Evolutionary conservation across 2,329 filamentous ascomycete species (phyloP), one percentile per base, ranked within the genome.

Genomic region (Hymenotorrendiella dingleyae): DNA sequence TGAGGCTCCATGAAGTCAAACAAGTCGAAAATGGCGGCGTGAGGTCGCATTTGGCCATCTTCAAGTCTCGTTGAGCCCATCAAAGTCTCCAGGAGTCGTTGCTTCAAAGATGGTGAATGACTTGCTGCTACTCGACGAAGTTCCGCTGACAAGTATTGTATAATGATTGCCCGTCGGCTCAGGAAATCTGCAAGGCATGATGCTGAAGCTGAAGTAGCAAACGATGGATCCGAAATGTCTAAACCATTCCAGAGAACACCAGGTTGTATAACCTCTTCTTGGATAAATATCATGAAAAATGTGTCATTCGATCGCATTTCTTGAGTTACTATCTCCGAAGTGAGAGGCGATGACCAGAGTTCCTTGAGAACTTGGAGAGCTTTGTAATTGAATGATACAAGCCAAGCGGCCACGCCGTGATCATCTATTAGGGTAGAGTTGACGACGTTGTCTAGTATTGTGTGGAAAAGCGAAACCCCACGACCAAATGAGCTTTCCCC

Each of bases 101-200:
- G 70, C 60, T 86, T 86, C 40, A 85, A 68, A 22, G 81, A 80
- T 3, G 86, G 82, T 50, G 84, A 79, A 36, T 80, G 76, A 45
- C 80, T 74, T 48, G 84, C 82, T 1, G 84, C 78, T 26, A 89
- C 80, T 45, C 82, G 77, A 54, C 88, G 86, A 27, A 98, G 75
- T 62, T 97, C 91, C 47, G 86, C 81, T 11, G 86, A 82, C 24
- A 88, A 80, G 59, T 96, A 97, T 56, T 94, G 86, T 48, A 94
- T 77, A 28, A 87, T 76, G 55, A 86, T 78, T 39, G 86, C 81
- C 43, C 94, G 80, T 45, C 86, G 74, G 10, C 78, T 73, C 34
- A 98, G 71, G 60, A 94, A 94, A 55, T 91, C 82, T 14, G 56
- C 54, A 2, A 62, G 45, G 45, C 54, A 58, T 12, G 50, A 42